Percentiles rank a stretch among this genome's conserved stretches.
Conservation (phyloP, 1,139 yeast species). For the Pichia sp. region DNA sequence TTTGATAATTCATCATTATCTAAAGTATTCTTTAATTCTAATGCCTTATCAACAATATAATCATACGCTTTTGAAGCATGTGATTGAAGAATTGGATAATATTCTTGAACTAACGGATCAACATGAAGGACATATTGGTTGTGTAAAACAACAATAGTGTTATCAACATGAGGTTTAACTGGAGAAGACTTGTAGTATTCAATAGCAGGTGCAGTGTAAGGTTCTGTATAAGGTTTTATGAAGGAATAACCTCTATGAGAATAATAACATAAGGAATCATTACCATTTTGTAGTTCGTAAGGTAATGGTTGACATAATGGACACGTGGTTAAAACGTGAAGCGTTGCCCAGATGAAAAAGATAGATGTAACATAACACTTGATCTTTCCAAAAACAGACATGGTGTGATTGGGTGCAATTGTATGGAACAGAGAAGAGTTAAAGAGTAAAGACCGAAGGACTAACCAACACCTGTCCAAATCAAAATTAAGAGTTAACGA, state of each 20-base stretch:
- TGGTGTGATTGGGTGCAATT: neutral
- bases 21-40: slow-evolving; percentile 2
- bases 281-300: neutral
- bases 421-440: neutral
- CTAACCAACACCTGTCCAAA: neutral
- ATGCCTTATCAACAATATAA: neutral
- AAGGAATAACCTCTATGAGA: slow-evolving; percentile 17
- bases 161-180: slow-evolving; percentile 21
- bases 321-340: slow-evolving; percentile 12
- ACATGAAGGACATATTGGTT: neutral
- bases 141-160: neutral
- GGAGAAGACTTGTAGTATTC: slow-evolving; percentile 19
- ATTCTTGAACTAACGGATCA: slow-evolving; percentile 1
- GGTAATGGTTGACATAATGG: slow-evolving; percentile 12
- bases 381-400: slow-evolving; percentile 10
- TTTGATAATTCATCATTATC: slow-evolving; percentile 9
- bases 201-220: slow-evolving; percentile 12
- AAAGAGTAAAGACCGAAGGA: neutral
- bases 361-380: slow-evolving; percentile 15
- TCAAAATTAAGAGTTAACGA: neutral
- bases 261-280: slow-evolving; percentile 18
- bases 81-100: slow-evolving; percentile 4
- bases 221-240: slow-evolving; percentile 18
- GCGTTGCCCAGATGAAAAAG: slow-evolving; percentile 4
- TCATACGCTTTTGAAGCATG: neutral